Evolutionary conservation across 176 grass and related monocot species (phyloP).

Genomic region (Chrysopogon serrulatus): DNA sequence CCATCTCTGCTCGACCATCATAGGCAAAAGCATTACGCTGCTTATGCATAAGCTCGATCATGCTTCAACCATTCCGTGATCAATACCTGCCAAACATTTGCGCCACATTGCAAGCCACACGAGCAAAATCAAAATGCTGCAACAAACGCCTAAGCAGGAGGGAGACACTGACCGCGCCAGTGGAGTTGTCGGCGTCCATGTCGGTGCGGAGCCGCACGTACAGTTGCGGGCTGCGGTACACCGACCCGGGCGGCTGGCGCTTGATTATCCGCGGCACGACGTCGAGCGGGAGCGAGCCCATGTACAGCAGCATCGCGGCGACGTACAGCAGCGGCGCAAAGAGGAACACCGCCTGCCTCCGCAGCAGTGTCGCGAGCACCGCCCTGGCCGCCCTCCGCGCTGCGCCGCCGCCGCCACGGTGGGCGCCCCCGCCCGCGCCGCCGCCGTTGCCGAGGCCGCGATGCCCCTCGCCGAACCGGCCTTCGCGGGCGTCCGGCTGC

Average conservation of each 20-base stretch:
- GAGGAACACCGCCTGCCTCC: conserved; percentile 93
- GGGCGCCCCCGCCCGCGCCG: conserved; percentile 15
- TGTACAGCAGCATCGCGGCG: conserved; percentile 84
- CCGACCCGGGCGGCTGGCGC: conserved; percentile 61
- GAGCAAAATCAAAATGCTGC: background rate
- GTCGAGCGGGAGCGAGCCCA: conserved; percentile 92
- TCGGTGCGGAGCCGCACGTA: conserved; percentile 72
- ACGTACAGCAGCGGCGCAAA: conserved; percentile 95
- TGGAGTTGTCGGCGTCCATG: conserved; percentile 91
- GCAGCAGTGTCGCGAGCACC: conserved; percentile 67
- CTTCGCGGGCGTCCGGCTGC: conserved; percentile 47
- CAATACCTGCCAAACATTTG: background rate
- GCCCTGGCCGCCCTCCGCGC: conserved; percentile 47
- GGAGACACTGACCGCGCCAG: conserved; percentile 66
- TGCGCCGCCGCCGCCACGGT: conserved; percentile 14
- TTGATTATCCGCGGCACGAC: conserved; percentile 74
- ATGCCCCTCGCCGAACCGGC: background rate
- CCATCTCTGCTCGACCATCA: background rate
- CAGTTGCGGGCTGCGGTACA: conserved; percentile 91
- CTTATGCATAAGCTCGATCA: background rate
- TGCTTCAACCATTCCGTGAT: background rate
- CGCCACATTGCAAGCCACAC: background rate
- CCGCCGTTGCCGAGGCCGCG: background rate
- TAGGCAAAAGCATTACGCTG: background rate
- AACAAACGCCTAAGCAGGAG: background rate